Evolutionary conservation across 2,329 filamentous ascomycete species (phyloP), one percentile per base, ranked within the genome.

Genomic region (Stemphylium vesicarium): DNA sequence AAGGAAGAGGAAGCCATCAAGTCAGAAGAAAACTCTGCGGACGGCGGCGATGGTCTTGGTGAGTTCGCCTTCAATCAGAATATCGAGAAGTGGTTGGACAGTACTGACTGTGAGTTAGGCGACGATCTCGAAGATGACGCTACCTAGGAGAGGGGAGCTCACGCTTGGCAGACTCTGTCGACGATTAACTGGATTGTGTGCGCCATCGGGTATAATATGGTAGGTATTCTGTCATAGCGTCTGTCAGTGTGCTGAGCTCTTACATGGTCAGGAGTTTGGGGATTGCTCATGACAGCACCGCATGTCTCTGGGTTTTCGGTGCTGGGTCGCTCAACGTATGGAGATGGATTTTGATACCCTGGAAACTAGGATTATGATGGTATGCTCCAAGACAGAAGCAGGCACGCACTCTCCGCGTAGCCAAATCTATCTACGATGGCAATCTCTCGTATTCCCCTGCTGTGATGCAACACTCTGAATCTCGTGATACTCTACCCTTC

Each of bases 1-100:
- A 59, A 45, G 8, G 63, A 66, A 15, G 48, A 35, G 41, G 50
- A 45, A 11, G 36, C 18, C 6, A 7, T 24, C 13, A 7, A 32
- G 13, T 41, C 46, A 9, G 43, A 33, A 13, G 48, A 56, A 1
- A 11, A 58, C 44, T 60, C 57, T 12, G 59, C 50, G 7, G 54
- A 66, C 7, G 54, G 62, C 18, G 63, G 50, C n/a, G 60, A 60
- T 29, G 61, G 50, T 12, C 10, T 60, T 15, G 60, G 66, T 67
- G 50, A 61, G 64, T 66, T 51, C 35, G 44, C 35, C 9, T 45
- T 16, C 33, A 48, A 12, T 8, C 9, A 51, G n/a, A 55, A 56
- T 1, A 50, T 64, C 13, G 5, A 43, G n/a, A 41, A 29, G 2
- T 63, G 57, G 56, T 15, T 60, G 42, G 33, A 55, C 12, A 53